Conservation (phyloP, 768 basidiomycete genomes). For the Lactifluus pinguis region DNA sequence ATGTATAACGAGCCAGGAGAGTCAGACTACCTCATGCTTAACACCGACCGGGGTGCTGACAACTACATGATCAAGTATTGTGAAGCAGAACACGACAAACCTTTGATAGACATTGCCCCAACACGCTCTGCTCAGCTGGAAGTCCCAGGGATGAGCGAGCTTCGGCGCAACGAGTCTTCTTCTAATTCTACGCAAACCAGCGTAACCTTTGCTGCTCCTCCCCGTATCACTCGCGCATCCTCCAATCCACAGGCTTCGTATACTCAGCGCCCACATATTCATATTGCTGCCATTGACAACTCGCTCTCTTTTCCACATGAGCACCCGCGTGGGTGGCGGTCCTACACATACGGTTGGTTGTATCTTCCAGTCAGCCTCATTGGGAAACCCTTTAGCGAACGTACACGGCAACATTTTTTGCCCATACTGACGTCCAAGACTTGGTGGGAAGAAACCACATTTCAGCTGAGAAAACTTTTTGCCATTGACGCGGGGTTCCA, state of each 20-base stretch:
- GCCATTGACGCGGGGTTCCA: constrained; percentile 80
- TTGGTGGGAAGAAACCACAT: constrained; percentile 90
- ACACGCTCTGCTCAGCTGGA: constrained; percentile 54
- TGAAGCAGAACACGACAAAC: constrained; percentile 70
- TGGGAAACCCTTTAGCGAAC: constrained; percentile 76
- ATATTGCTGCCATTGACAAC: constrained; percentile 91
- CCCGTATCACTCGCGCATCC: constrained; percentile 16
- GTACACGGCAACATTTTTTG: constrained; percentile 74
- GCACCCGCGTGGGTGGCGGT: constrained; percentile 69
- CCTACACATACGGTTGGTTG: constrained; percentile 84
- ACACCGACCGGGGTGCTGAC: constrained; percentile 82
- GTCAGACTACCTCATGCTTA: constrained; percentile 83
- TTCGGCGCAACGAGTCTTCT: constrained; percentile 34
- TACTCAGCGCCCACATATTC: constrained; percentile 67
- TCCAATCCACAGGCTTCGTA: constrained; percentile 29
- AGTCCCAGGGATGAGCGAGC: constrained; percentile 68
- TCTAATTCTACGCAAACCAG: constrained; percentile 21
- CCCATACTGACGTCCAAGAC: constrained; percentile 71
- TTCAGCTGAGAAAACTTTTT: constrained; percentile 65
- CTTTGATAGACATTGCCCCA: constrained; percentile 71
- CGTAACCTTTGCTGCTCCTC: constrained; percentile 20
- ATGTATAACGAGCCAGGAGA: not conserved
- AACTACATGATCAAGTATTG: constrained; percentile 93
- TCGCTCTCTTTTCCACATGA: constrained; percentile 88
- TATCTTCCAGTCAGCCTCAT: constrained; percentile 80